Evolutionary conservation across 331 rosid genomes (phyloP), one percentile per base, ranked within the genome.

Genomic region (Erythrophleum ivorense): DNA sequence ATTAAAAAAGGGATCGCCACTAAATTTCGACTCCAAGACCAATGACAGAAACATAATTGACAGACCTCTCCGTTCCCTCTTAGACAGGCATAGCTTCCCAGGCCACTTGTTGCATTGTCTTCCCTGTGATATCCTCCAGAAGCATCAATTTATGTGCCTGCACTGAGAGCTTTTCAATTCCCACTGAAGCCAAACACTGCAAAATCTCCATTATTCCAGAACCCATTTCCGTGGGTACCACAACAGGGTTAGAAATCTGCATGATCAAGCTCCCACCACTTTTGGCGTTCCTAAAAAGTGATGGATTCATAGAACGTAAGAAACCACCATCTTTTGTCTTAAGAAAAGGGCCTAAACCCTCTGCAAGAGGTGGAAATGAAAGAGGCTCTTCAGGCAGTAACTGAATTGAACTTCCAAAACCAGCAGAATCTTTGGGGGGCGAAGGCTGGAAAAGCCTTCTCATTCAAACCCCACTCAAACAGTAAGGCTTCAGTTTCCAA

Each of bases 191-290:
- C 91, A 96, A 89, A 74, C 91, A 73, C 90, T 94, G 97, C 89
- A 94, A 71, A 76, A 94, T 83, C 62, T 92, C 97, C 90, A 84
- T 89, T 77, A 91, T 80, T 60, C 97, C 97, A 45, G 98, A 96
- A 76, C 99, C 98, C 98, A 92, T 96, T 89, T 96, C 98, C 29
- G 98, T 98, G 34, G 99, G 98, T 59, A 96, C 97, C 57, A 96
- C 98, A 24, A 94, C 99, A 48, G 99, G 99, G 81, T 86, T 90
- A 73, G 98, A 96, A 84, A 96, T 97, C 83, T 94, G 99, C 97
- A 96, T 91, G 81, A 91, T 88, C 88, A 96, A 88, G 85, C 86
- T 89, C 84, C 99, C 98, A 9, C 90, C 80, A 58, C 88, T 91
- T 91, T 90, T 91, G 75, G 90, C 64, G 78, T 91, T 89, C 58